phyloP scores from a whole-genome alignment of 345 rosid genomes.

The Dimocarpus longan region DNA sequence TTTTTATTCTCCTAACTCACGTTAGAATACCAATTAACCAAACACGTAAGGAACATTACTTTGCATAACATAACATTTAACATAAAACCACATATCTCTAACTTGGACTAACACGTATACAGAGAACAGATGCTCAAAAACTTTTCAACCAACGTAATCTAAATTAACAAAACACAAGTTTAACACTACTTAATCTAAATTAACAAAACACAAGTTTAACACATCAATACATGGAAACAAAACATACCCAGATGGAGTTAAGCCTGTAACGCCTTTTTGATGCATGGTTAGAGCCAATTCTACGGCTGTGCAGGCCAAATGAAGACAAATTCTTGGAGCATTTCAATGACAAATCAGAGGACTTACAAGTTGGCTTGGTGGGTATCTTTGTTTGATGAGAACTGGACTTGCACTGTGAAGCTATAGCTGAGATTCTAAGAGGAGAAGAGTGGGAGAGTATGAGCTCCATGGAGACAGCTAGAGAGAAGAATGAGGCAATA shows the following conservation, averaged over 20 bases:
- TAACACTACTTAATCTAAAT: not conserved
- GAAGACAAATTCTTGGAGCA: slow-evolving; percentile 27
- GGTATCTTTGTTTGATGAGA: slow-evolving; percentile 23
- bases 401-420: slow-evolving; percentile 22
- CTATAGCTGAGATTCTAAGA: slow-evolving; percentile 35
- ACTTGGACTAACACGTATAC: not conserved
- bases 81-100: not conserved
- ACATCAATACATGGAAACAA: not conserved
- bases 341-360: slow-evolving; percentile 20
- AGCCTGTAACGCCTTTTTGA: slow-evolving; percentile 22
- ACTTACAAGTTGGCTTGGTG: slow-evolving; percentile 14
- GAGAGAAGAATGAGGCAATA: not conserved
- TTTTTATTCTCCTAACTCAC: not conserved
- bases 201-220: not conserved
- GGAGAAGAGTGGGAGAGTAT: slow-evolving; percentile 33
- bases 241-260: slow-evolving; percentile 46
- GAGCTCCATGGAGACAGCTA: slow-evolving; percentile 44
- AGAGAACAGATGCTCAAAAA: not conserved
- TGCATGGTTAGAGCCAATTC: slow-evolving; percentile 27
- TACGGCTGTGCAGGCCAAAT: slow-evolving; percentile 24
- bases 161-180: not conserved
- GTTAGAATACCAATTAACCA: not conserved
- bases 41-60: not conserved
- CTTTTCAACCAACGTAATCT: not conserved
- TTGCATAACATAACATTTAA: not conserved